These are phyloP conservation scores for Aspergillus bridgeri DNA, from an alignment of 495 filamentous ascomycete species.

Conservation along the genomic window DNA sequence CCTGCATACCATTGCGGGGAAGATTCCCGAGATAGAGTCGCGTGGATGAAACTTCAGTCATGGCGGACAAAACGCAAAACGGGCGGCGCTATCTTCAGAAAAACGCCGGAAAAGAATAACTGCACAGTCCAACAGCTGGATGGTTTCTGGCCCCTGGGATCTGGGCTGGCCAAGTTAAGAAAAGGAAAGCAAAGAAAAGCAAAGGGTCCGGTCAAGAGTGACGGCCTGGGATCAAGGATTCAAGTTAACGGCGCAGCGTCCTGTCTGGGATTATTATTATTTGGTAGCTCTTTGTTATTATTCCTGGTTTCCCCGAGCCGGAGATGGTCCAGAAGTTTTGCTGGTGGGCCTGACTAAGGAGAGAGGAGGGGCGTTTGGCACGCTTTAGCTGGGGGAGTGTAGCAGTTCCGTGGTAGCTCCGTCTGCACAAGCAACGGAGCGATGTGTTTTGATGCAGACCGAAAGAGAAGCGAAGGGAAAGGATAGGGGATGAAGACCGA, in stretches of 20 bases:
- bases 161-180: constrained; percentile 6
- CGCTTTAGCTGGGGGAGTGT: not conserved
- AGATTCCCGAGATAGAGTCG: constrained; percentile 97
- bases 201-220: constrained; percentile 14
- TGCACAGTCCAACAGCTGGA: not conserved
- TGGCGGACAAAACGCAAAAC: constrained; percentile 23
- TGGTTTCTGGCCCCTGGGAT: constrained; percentile 8
- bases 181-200: constrained; percentile 9
- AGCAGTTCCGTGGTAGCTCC: not conserved
- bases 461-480: constrained; percentile 2
- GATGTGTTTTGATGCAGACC: constrained; percentile 4
- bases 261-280: not conserved
- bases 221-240: not conserved
- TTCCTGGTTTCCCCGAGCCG: not conserved
- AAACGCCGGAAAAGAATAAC: constrained; percentile 5
- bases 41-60: constrained; percentile 78
- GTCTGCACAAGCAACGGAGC: constrained; percentile 2
- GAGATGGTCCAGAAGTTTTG: not conserved
- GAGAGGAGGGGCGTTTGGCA: not conserved
- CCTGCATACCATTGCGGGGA: constrained; percentile 85
- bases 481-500: constrained; percentile 13
- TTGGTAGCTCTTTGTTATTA: not conserved
- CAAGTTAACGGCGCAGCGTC: not conserved
- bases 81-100: constrained; percentile 6
- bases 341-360: constrained; percentile 4